A percentile compares a stretch with the other conserved stretches of the same genome.
These are phyloP conservation scores for Ophiostoma sp. DNA, from an alignment of 2,329 filamentous ascomycete genomes.

Conservation along the genomic window DNA sequence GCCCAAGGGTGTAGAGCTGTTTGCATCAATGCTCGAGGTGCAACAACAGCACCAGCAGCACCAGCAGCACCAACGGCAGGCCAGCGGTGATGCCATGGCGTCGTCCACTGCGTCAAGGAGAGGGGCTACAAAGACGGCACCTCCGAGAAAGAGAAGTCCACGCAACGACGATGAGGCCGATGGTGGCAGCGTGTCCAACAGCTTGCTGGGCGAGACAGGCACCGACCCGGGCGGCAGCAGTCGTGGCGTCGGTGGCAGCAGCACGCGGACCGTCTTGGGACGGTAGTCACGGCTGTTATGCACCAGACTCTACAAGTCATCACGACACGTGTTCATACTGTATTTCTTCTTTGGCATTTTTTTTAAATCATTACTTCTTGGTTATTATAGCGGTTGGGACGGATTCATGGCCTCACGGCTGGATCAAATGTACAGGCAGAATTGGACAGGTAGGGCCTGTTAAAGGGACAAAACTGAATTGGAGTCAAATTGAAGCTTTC, in stretches of 20 bases:
- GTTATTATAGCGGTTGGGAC: not conserved
- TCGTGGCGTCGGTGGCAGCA: slow-evolving; percentile 28
- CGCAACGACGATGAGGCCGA: not conserved
- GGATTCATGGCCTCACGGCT: not conserved
- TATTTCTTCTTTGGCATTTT: not conserved
- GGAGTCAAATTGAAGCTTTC: not conserved
- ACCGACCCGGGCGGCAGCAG: slow-evolving; percentile 18
- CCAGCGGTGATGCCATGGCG: not conserved
- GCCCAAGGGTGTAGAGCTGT: slow-evolving; percentile 53
- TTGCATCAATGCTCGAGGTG: slow-evolving; percentile 13
- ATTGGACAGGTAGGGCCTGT: not conserved
- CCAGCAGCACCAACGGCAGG: not conserved
- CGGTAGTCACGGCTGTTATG: slow-evolving; percentile 5
- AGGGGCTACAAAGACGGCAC: not conserved
- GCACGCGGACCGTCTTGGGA: slow-evolving; percentile 27
- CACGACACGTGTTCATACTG: not conserved
- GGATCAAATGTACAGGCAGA: too few relatives aligned
- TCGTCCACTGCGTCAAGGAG: not conserved
- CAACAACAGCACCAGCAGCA: not conserved
- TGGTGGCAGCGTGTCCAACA: slow-evolving; percentile 3
- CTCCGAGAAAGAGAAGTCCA: not conserved
- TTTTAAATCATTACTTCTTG: not conserved
- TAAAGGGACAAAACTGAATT: not conserved
- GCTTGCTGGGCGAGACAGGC: slow-evolving; percentile 2
- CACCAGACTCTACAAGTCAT: not conserved